Conservation (phyloP, 2,329 filamentous ascomycete genomes). For the Trichocomaceae sp. region DNA sequence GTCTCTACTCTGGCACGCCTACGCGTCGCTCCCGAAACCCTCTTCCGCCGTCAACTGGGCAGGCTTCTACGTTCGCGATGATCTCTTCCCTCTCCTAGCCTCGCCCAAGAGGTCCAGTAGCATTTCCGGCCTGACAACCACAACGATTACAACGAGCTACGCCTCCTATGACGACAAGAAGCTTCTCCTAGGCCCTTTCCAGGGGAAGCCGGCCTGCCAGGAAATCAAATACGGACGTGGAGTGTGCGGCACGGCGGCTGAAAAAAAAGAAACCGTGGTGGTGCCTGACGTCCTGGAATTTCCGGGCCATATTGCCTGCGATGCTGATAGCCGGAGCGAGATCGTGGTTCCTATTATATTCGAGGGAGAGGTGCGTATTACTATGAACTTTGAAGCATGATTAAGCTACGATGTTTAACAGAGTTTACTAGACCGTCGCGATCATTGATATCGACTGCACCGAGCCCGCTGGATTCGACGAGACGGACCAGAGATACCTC, state of each 20-base stretch:
- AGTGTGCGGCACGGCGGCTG: slow-evolving; percentile 42
- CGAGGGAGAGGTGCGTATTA: slow-evolving; percentile 18
- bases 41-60: slow-evolving; percentile 44
- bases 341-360: slow-evolving; percentile 44
- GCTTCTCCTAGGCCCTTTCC: slow-evolving; percentile 43
- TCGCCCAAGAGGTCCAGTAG: slow-evolving; percentile 16
- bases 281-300: slow-evolving; percentile 41
- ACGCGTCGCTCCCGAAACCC: slow-evolving; percentile 37
- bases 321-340: slow-evolving; percentile 44
- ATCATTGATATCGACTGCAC: slow-evolving; percentile 46
- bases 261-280: slow-evolving; percentile 32
- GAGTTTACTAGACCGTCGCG: slow-evolving; percentile 38
- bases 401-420: too few species aligned
- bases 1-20: slow-evolving; percentile 46
- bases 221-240: slow-evolving; percentile 41
- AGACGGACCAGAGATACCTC: slow-evolving; percentile 38
- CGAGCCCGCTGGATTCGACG: slow-evolving; percentile 38
- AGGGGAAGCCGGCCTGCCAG: slow-evolving; percentile 45
- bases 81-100: slow-evolving; percentile 33
- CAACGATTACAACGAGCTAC: slow-evolving; percentile 20
- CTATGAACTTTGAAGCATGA: too few species aligned
- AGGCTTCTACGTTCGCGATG: slow-evolving; percentile 42
- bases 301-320: slow-evolving; percentile 46
- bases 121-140: slow-evolving; percentile 16
- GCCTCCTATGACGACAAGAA: slow-evolving; percentile 19